Evolutionary conservation across 2,329 filamentous ascomycete species (phyloP), one percentile per base, ranked within the genome.

Genomic region (Nigrospora sphaerica): DNA sequence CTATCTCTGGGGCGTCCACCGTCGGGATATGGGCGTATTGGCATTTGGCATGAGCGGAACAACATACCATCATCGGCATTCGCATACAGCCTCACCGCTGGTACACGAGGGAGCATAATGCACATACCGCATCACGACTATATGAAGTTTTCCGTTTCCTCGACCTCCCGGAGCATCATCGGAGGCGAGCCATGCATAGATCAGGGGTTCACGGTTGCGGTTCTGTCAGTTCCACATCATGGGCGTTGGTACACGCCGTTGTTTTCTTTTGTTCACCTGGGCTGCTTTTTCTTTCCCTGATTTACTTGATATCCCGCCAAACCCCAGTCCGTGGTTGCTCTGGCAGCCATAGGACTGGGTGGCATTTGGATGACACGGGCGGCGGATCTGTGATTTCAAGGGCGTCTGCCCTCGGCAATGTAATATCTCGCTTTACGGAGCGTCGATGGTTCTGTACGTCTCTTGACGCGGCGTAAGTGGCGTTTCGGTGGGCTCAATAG

Each of bases 91-190:
- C 17, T 37, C 19, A 32, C 33, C 42, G 42, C 42, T 44, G 42
- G 42, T 33, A 37, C 17, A 36, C 33, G 17, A 17, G 35, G n/a
- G 18, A 44, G 42, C 42, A 34, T 34, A 33, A 19, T 44, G 42
- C 42, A 44, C 33, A 44, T 44, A 44, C 42, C 34, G 42, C 42
- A 28, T 44, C 42, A 44, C 42, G 42, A 44, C 35, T 44, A 35
- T 37, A 44, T 31, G 42, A 44, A 32, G 28, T 35, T 34, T 44
- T 44, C 35, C 35, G 17, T 36, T 44, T 16, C 19, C 42, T 23
- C 36, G 35, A 18, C 28, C 36, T 44, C 33, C 42, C 28, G 32
- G 36, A 28, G 35, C 34, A 33, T 32, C 42, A 44, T 44, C 42
- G 32, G 42, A 37, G 28, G 36, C 32, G 42, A 23, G 36, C 23